Base-by-base conservation (phyloP, 495 filamentous ascomycete species). In the Penicillium turbatum region DNA sequence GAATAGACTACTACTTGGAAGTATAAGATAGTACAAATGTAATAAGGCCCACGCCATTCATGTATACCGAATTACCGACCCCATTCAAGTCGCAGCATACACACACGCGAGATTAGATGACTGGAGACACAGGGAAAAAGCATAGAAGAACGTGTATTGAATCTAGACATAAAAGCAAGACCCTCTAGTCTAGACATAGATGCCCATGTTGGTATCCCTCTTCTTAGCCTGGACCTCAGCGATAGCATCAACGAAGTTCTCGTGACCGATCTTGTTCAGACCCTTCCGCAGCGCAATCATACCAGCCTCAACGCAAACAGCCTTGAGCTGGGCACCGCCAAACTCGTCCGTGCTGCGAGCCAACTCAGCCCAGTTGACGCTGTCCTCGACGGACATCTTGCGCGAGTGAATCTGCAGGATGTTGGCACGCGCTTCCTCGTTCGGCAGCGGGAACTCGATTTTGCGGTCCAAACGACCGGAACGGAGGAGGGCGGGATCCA, bases 181-280 rank as follows among this genome's bases (percentile, higher is more conserved):
- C 47, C 9, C 13, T 49, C 52, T 35, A 55, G 12, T 42, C 41
- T 71, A 80, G 50, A 78, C 76, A 55, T 79, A 79, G 59, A 80
- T 79, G 48, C 77, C 79, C 68, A 81, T 76, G 52, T 77, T 77
- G 42, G 85, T 82, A 79, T 92, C 88, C 80, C 92, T 95, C 89
- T 96, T 96, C 88, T 97, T 97, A 43, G 90, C 85, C 70, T 96
- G 90, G 60, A 98, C 93, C 69, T 99, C 93, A 17, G 89, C 79
- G 65, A 99, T 97, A 46, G 93, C 93, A 81, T 99, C 93, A 21
- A 99, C 93, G 70, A 97, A 99, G 74, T 99, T 91, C 78, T 99
- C 93, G 62, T 99, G 93, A 52, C 86, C 86, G 58, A 99, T 89
- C 82, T 96, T 96, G 69, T 81, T 88, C 79, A 89, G 86, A 29